These are phyloP conservation scores for Suhomyces terraborum DNA, from an alignment of 1,139 yeast species.

Conservation along the genomic window DNA sequence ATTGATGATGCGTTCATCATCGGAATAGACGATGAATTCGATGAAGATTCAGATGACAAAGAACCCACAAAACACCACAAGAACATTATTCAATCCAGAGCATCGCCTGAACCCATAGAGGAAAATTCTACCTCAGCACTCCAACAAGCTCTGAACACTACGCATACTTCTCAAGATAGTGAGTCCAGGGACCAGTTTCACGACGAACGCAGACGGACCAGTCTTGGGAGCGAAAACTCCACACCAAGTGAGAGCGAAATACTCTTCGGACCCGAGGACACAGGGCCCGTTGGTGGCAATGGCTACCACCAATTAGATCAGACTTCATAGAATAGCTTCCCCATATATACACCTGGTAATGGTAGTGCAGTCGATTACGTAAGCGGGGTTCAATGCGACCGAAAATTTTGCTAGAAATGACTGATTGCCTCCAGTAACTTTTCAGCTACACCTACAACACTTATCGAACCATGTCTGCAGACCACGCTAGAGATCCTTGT, in stretches of 20 bases:
- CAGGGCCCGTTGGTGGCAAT: background rate
- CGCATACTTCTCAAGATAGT: background rate
- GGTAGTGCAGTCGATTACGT: conserved; percentile 1
- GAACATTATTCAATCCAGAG: no score
- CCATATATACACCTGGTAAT: background rate
- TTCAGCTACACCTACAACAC: conserved; percentile 1
- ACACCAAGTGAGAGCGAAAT: conserved; percentile 10
- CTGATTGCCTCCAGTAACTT: conserved; percentile 6
- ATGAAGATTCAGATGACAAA: conserved; percentile 17
- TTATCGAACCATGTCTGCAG: conserved; percentile 74
- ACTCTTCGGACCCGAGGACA: conserved; percentile 5
- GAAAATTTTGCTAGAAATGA: conserved; percentile 8
- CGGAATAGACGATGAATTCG: conserved; percentile 18
- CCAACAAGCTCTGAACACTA: background rate
- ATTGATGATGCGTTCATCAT: conserved; percentile 17
- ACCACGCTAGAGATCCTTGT: conserved; percentile 99
- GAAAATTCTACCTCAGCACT: background rate
- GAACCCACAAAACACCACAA: background rate
- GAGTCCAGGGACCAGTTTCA: background rate
- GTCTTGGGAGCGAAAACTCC: conserved; percentile 3
- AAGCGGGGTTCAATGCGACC: conserved; percentile 3
- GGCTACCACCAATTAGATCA: conserved; percentile 1
- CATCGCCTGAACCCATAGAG: no score
- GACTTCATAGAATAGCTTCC: background rate
- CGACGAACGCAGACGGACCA: background rate